phyloP scores from a whole-genome alignment of 129 eudicot species.

The Flaveria linearis region DNA sequence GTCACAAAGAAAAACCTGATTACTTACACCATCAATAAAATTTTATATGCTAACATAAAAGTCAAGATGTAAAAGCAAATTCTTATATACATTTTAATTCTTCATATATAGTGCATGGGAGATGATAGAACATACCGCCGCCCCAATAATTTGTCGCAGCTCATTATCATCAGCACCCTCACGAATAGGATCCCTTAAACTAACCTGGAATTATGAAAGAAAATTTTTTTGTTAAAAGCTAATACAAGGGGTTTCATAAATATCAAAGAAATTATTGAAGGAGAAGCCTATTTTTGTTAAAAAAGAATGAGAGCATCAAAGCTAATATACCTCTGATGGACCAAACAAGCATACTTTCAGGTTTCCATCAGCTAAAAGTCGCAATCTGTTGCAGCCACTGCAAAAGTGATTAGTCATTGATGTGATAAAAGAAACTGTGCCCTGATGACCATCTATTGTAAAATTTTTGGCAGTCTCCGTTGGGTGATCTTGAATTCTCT shows the following conservation, averaged over 20 bases:
- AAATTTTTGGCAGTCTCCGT: conserved; percentile 96
- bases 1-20: neutral
- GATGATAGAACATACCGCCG: conserved; percentile 58
- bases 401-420: conserved; percentile 98
- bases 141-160: conserved; percentile 72
- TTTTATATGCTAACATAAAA: neutral
- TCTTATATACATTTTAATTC: neutral
- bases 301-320: neutral
- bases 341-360: conserved; percentile 97
- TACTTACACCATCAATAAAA: neutral
- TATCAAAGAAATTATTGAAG: neutral
- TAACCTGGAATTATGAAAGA: conserved; percentile 54
- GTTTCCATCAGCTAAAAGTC: conserved; percentile 97
- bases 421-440: conserved; percentile 91
- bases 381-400: conserved; percentile 88
- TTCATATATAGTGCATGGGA: conserved; percentile 13
- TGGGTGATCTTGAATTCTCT: conserved; percentile 76
- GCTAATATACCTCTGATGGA: conserved; percentile 75
- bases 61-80: neutral
- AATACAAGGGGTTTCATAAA: conserved; percentile 9
- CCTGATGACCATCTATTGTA: conserved; percentile 80
- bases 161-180: conserved; percentile 78
- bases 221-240: neutral
- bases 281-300: neutral
- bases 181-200: conserved; percentile 97